These are phyloP conservation scores for Penicillium canariense DNA, from an alignment of 495 filamentous ascomycete genomes.

Conservation along the genomic window DNA sequence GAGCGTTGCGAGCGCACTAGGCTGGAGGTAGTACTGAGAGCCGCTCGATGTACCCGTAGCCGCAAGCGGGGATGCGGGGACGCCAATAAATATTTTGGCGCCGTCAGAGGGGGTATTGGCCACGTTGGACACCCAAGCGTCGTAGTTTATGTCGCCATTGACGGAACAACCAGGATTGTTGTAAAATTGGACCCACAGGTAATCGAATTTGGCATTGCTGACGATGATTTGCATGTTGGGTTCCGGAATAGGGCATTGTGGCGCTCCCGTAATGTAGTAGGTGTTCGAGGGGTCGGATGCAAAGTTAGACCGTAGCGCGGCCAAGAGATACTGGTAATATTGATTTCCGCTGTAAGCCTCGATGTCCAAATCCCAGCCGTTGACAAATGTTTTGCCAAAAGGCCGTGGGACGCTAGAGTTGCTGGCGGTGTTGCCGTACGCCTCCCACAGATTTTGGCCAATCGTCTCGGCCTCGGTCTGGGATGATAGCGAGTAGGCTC, in stretches of 20 bases:
- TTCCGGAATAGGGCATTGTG: conserved; percentile 56
- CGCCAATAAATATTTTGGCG: conserved; percentile 51
- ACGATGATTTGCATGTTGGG: conserved; percentile 47
- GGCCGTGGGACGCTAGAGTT: conserved; percentile 36
- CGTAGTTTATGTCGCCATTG: conserved; percentile 33
- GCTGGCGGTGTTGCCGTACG: conserved; percentile 46
- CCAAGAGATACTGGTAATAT: conserved; percentile 44
- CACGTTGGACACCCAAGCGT: conserved; percentile 45
- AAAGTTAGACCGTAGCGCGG: conserved; percentile 46
- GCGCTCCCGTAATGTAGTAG: conserved; percentile 58
- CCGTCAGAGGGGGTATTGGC: conserved; percentile 33
- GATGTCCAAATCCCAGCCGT: conserved; percentile 61
- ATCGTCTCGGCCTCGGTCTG: conserved; percentile 43
- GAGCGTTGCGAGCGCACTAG: conserved; percentile 29
- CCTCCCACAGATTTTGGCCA: conserved; percentile 51
- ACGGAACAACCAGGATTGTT: conserved; percentile 38
- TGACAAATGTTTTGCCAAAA: conserved; percentile 51
- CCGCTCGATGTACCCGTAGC: conserved; percentile 39
- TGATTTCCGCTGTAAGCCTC: conserved; percentile 25
- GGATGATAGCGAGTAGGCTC: conserved; percentile 38
- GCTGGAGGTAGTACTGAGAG: conserved; percentile 43
- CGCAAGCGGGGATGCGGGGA: conserved; percentile 39
- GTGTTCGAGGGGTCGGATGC: conserved; percentile 38
- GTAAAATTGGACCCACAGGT: conserved; percentile 49
- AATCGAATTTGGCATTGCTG: conserved; percentile 31